phyloP scores from a whole-genome alignment of 2,329 filamentous ascomycete species.

The Elsinoe ampelina region DNA sequence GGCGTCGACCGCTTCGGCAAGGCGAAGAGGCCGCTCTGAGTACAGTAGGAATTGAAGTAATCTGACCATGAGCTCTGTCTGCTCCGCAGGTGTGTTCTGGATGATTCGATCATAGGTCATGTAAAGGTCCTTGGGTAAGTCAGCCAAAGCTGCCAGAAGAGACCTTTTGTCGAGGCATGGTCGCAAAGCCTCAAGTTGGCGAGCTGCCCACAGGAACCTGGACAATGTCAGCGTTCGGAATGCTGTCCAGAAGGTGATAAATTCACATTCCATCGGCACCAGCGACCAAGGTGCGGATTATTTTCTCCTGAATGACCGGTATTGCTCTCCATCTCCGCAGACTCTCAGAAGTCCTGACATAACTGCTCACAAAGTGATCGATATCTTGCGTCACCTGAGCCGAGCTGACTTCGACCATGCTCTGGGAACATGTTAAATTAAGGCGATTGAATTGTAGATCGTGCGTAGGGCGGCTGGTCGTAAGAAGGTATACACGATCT shows the following conservation, averaged over 20 bases:
- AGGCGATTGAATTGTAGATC: slow-evolving; percentile 14
- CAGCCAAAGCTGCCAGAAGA: slow-evolving; percentile 15
- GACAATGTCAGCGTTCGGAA: background rate
- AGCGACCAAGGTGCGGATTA: slow-evolving; percentile 18
- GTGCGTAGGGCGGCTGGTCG: slow-evolving; percentile 19
- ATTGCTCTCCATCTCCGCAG: slow-evolving; percentile 16
- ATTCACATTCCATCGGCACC: slow-evolving; percentile 23
- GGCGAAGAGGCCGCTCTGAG: slow-evolving; percentile 16
- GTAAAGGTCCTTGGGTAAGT: slow-evolving; percentile 20
- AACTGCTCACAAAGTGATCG: slow-evolving; percentile 10
- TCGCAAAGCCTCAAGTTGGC: slow-evolving; percentile 22
- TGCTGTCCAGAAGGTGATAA: background rate
- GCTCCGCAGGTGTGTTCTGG: slow-evolving; percentile 14
- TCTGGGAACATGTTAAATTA: slow-evolving; percentile 13
- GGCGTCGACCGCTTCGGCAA: slow-evolving; percentile 20
- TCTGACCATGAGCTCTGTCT: slow-evolving; percentile 15
- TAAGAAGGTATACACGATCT: slow-evolving; percentile 17
- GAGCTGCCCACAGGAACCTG: slow-evolving; percentile 24
- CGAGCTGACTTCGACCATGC: slow-evolving; percentile 1
- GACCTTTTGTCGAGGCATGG: slow-evolving; percentile 15
- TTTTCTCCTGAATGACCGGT: slow-evolving; percentile 15
- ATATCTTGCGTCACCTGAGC: slow-evolving; percentile 6
- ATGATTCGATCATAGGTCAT: slow-evolving; percentile 23
- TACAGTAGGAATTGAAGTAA: slow-evolving; percentile 20
- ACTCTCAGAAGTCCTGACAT: slow-evolving; percentile 18